Percentiles rank a stretch among this genome's conserved stretches.
Evolutionary conservation across 2,329 filamentous ascomycete species (phyloP).

Genomic region (Pseudogymnoascus sp.): DNA sequence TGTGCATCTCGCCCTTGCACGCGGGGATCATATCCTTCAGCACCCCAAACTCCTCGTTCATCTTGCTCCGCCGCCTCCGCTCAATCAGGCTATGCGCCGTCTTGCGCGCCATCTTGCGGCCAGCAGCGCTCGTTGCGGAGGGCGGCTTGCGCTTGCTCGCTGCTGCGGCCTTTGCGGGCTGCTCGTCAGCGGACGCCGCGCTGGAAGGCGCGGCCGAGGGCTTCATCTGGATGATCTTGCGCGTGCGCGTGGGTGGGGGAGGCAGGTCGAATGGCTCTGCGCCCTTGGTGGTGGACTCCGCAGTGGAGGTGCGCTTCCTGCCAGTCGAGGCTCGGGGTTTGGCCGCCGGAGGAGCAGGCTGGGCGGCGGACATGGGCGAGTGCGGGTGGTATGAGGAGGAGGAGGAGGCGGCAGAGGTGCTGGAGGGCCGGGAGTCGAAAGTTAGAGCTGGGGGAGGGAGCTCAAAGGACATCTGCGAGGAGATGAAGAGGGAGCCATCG

Average conservation of each 20-base stretch:
- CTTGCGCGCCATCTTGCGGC: slow-evolving; percentile 90
- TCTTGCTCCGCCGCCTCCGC: slow-evolving; percentile 80
- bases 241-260: slow-evolving; percentile 80
- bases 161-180: slow-evolving; percentile 16
- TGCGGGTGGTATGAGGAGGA: slow-evolving; percentile 40
- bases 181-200: slow-evolving; percentile 14
- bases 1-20: slow-evolving; percentile 96
- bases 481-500: slow-evolving; percentile 53
- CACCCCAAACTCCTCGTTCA: slow-evolving; percentile 96
- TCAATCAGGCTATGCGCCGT: slow-evolving; percentile 96
- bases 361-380: slow-evolving; percentile 35
- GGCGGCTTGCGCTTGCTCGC: slow-evolving; percentile 66
- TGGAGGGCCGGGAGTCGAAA: slow-evolving; percentile 37
- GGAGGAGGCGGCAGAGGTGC: slow-evolving; percentile 36
- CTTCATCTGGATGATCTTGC: slow-evolving; percentile 99
- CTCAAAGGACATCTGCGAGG: slow-evolving; percentile 61
- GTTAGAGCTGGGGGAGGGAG: slow-evolving; percentile 67
- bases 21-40: slow-evolving; percentile 94
- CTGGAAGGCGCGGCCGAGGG: slow-evolving; percentile 34
- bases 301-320: slow-evolving; percentile 38
- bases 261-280: slow-evolving; percentile 66
- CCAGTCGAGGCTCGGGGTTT: slow-evolving; percentile 33
- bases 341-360: slow-evolving; percentile 27
- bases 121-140: slow-evolving; percentile 68
- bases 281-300: slow-evolving; percentile 33